Conservation (phyloP, 768 basidiomycete species). For the Baorangia bicolor region DNA sequence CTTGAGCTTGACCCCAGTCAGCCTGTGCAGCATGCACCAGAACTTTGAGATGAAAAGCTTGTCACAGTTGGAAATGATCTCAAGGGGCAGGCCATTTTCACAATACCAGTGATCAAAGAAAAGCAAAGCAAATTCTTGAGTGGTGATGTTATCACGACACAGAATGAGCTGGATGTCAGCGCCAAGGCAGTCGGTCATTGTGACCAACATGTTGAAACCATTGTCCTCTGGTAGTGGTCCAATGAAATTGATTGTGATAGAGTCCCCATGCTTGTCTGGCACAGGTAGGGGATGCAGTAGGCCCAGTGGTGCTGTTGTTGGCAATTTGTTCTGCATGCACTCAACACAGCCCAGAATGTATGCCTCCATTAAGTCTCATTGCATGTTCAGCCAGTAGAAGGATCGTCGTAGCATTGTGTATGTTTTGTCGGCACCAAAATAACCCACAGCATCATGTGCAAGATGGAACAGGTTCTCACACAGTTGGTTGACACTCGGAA, state of each 20-base stretch:
- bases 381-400: constrained; percentile 26
- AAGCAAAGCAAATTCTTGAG: not conserved
- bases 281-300: constrained; percentile 20
- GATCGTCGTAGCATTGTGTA: constrained; percentile 22
- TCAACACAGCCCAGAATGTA: too few relatives aligned
- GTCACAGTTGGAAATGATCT: constrained; percentile 28
- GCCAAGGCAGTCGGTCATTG: constrained; percentile 25
- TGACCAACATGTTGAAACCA: constrained; percentile 24
- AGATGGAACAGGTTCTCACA: too few relatives aligned
- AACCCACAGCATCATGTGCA: constrained; percentile 31
- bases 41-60: constrained; percentile 27
- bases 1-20: constrained; percentile 9
- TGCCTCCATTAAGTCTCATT: not conserved
- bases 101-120: constrained; percentile 22
- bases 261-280: constrained; percentile 4
- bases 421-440: constrained; percentile 36
- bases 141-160: not conserved
- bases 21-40: constrained; percentile 18
- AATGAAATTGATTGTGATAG: constrained; percentile 37
- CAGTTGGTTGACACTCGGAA: too few relatives aligned
- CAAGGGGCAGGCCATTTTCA: constrained; percentile 3
- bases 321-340: constrained; percentile 42
- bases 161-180: constrained; percentile 21
- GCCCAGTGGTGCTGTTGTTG: constrained; percentile 21
- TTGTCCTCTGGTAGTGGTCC: constrained; percentile 34